Evolutionary conservation across 306 rosid genomes (phyloP).

Genomic region (Medicago arabica): DNA sequence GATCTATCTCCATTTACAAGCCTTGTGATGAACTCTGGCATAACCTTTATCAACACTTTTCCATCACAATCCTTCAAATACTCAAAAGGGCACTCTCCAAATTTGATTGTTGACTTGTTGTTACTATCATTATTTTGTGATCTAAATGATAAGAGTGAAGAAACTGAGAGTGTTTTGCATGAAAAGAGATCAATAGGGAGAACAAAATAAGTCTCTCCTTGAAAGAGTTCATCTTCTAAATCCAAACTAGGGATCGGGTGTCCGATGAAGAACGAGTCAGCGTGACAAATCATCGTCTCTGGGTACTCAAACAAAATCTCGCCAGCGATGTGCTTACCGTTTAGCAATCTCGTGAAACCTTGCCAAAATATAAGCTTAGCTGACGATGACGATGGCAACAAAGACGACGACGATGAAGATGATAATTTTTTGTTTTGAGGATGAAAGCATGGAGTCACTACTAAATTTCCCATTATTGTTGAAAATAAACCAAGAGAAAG

Average conservation of each 20-base stretch:
- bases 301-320: conserved; percentile 80
- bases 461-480: conserved; percentile 59
- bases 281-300: conserved; percentile 72
- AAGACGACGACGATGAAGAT: background rate
- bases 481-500: too few species aligned
- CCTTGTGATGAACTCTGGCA: conserved; percentile 69
- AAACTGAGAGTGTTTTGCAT: conserved; percentile 47
- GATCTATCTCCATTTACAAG: conserved; percentile 44
- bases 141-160: conserved; percentile 57
- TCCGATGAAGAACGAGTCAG: conserved; percentile 80
- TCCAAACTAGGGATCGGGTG: conserved; percentile 60
- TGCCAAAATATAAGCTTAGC: conserved; percentile 61
- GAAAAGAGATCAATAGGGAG: conserved; percentile 63
- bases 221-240: conserved; percentile 58
- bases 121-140: conserved; percentile 26
- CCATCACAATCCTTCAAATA: conserved; percentile 65
- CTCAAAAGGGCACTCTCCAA: conserved; percentile 68
- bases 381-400: background rate
- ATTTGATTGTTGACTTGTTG: conserved; percentile 35
- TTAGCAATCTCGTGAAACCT: conserved; percentile 54
- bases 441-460: conserved; percentile 54
- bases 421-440: conserved; percentile 11
- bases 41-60: conserved; percentile 62
- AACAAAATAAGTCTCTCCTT: conserved; percentile 73
- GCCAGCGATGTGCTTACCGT: conserved; percentile 60